Base-by-base conservation (phyloP, 2,329 filamentous ascomycete species). In the Fusarium citri region DNA sequence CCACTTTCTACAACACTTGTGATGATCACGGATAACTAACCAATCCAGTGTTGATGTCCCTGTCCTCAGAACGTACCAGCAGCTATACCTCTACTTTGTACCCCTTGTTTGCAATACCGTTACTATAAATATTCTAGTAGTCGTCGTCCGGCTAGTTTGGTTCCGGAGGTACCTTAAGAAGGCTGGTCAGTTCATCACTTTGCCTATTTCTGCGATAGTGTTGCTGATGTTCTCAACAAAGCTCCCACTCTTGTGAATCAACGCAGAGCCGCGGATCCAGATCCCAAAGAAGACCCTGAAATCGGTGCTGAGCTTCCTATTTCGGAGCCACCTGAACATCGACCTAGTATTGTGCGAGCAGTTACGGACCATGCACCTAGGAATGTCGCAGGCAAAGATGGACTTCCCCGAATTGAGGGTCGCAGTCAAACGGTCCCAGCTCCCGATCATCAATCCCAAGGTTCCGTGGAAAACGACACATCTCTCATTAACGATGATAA, bases 61-160 rank as follows among this genome's bases (percentile, higher is more conserved):
- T 47, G 74, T 78, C 2, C 72, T 87, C 18, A 80, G 80, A 62
- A 80, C 78, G 0, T 87, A 86, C 60, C 86, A 87, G 69, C 86
- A 87, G 68, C 65, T 87, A 6, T 83, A 81, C 53, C 69, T 87
- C 37, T 88, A 87, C 69, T 78, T 87, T 47, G 75, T 85, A 20
- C 84, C 85, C 1, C 79, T 85, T 10, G 59, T 87, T 4, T 82
- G 80, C 0, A 86, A 87, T 58, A 59, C 85, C 18, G 80, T 80
- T 1, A 85, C 86, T 67, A 77, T 87, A 71, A 86, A 86, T 68
- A 81, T 83, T 5, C 54, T 84, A 10, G 82, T 86, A 8, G 83
- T 87, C 6, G 70, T 83, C 15, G 80, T 84, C 1, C 80, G 85
- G 0, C 69, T 87, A 5, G 74, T 78, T 49, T 87, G 84, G 83